Percentiles rank a stretch among this genome's conserved stretches.
These are phyloP conservation scores for Pseudevernia furfuracea DNA, from an alignment of 495 filamentous ascomycete species.

Conservation along the genomic window DNA sequence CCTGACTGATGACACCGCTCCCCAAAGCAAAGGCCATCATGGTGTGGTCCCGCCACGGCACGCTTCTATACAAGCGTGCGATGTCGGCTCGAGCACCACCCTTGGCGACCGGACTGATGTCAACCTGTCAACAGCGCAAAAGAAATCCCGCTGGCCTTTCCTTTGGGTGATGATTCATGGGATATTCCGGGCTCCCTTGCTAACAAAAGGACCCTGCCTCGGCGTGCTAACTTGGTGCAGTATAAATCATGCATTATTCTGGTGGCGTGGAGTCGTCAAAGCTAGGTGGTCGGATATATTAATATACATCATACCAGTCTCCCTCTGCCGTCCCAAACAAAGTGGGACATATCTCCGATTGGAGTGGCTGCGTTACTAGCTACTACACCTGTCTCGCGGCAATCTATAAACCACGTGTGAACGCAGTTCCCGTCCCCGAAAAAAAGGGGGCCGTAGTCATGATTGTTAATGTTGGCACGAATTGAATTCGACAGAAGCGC, in stretches of 20 bases:
- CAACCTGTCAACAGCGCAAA: neutral
- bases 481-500: neutral
- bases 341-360: slow-evolving; percentile 7
- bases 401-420: neutral
- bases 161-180: neutral
- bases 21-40: neutral
- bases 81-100: neutral
- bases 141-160: neutral
- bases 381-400: neutral
- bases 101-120: neutral
- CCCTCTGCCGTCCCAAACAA: neutral
- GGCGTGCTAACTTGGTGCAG: neutral
- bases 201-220: neutral
- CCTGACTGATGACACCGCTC: neutral
- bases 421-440: neutral
- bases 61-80: neutral
- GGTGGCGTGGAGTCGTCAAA: slow-evolving; percentile 2
- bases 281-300: neutral
- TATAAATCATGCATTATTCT: neutral
- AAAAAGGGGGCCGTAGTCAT: neutral
- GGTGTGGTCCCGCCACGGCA: neutral
- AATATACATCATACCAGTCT: neutral
- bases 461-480: neutral
- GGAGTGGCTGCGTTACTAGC: neutral
- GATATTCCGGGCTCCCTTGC: neutral